Evolutionary conservation across 108 stramenopile genomes (phyloP).

Genomic region (Pseudonitzschia multistriata): DNA sequence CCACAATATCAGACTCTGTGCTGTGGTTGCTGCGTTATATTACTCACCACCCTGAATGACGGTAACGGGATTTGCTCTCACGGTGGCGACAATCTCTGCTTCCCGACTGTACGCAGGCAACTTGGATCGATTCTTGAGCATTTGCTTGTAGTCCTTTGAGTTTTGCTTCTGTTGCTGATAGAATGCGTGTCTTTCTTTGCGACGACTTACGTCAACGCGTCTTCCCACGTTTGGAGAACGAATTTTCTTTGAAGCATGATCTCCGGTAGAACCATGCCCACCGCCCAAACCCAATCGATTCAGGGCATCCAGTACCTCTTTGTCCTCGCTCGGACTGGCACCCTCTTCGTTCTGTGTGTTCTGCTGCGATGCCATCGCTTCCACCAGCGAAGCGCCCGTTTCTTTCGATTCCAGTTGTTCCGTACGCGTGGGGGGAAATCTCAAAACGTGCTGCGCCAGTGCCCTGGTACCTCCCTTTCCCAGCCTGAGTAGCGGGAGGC

Average conservation of each 20-base stretch:
- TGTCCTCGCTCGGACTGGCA: not conserved
- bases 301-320: constrained; percentile 19
- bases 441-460: constrained; percentile 38
- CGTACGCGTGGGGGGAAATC: constrained; percentile 41
- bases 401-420: constrained; percentile 53
- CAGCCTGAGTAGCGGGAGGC: constrained; percentile 37
- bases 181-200: constrained; percentile 10
- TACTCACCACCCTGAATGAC: constrained; percentile 46
- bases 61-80: constrained; percentile 48
- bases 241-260: not conserved
- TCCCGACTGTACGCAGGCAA: constrained; percentile 60
- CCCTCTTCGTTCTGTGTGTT: not conserved
- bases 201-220: constrained; percentile 21
- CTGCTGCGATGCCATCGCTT: constrained; percentile 16
- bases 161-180: constrained; percentile 23
- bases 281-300: constrained; percentile 17
- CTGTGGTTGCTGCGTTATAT: constrained; percentile 38
- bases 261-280: not conserved
- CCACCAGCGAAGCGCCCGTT: constrained; percentile 55
- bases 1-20: not conserved
- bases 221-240: not conserved
- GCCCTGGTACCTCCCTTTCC: constrained; percentile 41
- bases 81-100: constrained; percentile 45
- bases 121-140: constrained; percentile 41
- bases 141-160: constrained; percentile 15